Conservation (phyloP, 139 green algal species). For the Ulvella scutata region DNA sequence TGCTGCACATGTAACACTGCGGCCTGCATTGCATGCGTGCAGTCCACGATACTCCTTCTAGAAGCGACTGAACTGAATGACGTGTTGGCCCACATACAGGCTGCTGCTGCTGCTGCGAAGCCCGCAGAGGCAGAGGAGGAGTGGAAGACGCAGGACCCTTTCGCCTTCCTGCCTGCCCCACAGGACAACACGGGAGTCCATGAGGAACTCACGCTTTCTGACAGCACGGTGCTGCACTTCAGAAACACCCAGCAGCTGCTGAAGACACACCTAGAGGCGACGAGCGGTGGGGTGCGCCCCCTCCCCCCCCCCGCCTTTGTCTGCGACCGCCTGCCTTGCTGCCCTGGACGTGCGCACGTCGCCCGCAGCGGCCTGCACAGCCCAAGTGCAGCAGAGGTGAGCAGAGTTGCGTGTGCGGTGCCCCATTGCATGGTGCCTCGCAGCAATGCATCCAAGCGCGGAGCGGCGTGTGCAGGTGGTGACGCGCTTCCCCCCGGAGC, state of each 20-base stretch:
- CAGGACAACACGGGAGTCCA: slow-evolving; percentile 61
- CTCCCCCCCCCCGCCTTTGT: too few species aligned
- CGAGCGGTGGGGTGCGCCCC: slow-evolving; percentile 41
- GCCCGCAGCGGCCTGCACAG: too few species aligned
- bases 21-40: background rate
- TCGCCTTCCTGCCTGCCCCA: slow-evolving; percentile 68
- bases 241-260: slow-evolving; percentile 70
- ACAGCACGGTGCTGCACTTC: slow-evolving; percentile 37
- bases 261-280: slow-evolving; percentile 54
- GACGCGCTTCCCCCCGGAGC: slow-evolving; percentile 95
- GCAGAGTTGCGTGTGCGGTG: too few species aligned
- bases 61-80: too few species aligned
- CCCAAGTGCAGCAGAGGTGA: too few species aligned
- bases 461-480: slow-evolving; percentile 34
- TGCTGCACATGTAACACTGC: background rate
- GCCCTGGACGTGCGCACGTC: too few species aligned
- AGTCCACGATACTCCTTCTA: too few species aligned
- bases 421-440: too few species aligned
- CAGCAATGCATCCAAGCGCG: too few species aligned
- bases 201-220: slow-evolving; percentile 18
- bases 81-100: slow-evolving; percentile 1
- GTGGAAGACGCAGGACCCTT: slow-evolving; percentile 44
- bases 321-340: too few species aligned
- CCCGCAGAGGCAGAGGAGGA: slow-evolving; percentile 5
- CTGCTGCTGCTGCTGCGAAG: slow-evolving; percentile 8